These are phyloP conservation scores for Phascolomyces articulosus DNA, from an alignment of 371 early-diverging fungal genomes.

Conservation along the genomic window DNA sequence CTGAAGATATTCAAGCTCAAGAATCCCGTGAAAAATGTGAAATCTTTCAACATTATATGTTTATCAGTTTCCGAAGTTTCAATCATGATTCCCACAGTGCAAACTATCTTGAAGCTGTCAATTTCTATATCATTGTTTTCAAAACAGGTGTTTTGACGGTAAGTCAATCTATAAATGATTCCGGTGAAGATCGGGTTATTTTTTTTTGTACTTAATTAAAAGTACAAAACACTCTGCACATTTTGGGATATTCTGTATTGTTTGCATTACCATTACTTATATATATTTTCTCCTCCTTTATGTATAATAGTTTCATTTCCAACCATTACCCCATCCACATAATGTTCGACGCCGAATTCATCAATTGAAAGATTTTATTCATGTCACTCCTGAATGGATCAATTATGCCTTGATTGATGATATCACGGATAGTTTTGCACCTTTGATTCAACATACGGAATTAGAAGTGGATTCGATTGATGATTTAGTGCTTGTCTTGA, in stretches of 20 bases:
- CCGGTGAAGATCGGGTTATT: neutral
- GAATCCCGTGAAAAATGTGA: slow-evolving; percentile 95
- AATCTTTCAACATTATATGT: slow-evolving; percentile 89
- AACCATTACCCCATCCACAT: slow-evolving; percentile 61
- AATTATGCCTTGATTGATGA: slow-evolving; percentile 89
- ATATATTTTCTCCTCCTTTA: neutral
- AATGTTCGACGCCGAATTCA: slow-evolving; percentile 67
- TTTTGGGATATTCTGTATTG: no score
- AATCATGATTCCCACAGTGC: slow-evolving; percentile 69
- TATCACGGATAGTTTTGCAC: slow-evolving; percentile 85
- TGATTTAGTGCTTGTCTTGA: slow-evolving; percentile 82
- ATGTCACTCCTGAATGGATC: slow-evolving; percentile 84
- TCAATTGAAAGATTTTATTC: slow-evolving; percentile 65
- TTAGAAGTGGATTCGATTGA: slow-evolving; percentile 91
- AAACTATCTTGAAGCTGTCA: slow-evolving; percentile 78
- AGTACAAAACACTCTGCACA: no score
- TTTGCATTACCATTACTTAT: no score
- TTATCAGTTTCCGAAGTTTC: slow-evolving; percentile 85
- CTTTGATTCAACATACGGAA: slow-evolving; percentile 78
- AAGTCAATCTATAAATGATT: slow-evolving; percentile 2
- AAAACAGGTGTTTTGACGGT: slow-evolving; percentile 65
- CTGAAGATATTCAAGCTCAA: slow-evolving; percentile 90
- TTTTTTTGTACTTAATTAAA: no score
- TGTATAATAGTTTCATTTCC: slow-evolving; percentile 55
- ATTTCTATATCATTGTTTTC: slow-evolving; percentile 84